Evolutionary conservation across 257 asterid genomes (phyloP).

Genomic region (Pogostemon cablin): DNA sequence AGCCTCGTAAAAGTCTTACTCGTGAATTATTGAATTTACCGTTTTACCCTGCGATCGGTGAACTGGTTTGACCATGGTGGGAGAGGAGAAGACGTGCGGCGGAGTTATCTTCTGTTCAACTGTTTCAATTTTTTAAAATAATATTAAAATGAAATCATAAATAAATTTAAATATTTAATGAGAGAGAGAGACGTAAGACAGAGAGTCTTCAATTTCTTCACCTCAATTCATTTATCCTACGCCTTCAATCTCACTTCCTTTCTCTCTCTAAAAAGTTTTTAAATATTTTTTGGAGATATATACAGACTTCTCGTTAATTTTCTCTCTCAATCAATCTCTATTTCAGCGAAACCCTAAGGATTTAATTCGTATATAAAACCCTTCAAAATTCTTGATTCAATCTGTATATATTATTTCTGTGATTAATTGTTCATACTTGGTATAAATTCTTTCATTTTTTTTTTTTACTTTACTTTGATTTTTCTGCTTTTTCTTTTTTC

Average conservation of each 20-base stretch:
- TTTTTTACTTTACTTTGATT: neutral
- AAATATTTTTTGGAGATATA: slow-evolving; percentile 6
- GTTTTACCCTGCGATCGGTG: slow-evolving; percentile 22
- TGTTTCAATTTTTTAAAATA: slow-evolving; percentile 17
- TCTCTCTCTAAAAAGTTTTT: slow-evolving; percentile 30
- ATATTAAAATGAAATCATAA: neutral
- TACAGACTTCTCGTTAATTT: slow-evolving; percentile 7
- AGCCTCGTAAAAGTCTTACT: neutral
- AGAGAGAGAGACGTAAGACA: slow-evolving; percentile 53
- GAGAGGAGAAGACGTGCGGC: slow-evolving; percentile 47
- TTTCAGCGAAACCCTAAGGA: slow-evolving; percentile 34
- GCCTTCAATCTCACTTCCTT: slow-evolving; percentile 34
- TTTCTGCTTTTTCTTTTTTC: slow-evolving; percentile 32
- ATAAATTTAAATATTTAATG: neutral
- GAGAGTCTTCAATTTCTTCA: slow-evolving; percentile 39
- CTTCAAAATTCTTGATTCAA: slow-evolving; percentile 46
- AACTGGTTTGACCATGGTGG: slow-evolving; percentile 36
- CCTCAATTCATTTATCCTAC: slow-evolving; percentile 52
- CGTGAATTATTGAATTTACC: neutral
- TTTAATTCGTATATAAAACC: slow-evolving; percentile 35
- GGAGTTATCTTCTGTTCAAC: slow-evolving; percentile 40
- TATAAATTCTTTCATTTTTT: slow-evolving; percentile 38
- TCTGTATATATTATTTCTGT: slow-evolving; percentile 42
- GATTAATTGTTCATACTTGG: slow-evolving; percentile 36
- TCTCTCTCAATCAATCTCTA: slow-evolving; percentile 31